Base-by-base conservation (phyloP, 2,329 filamentous ascomycete genomes). In the Torrubiella hemipterigena region DNA sequence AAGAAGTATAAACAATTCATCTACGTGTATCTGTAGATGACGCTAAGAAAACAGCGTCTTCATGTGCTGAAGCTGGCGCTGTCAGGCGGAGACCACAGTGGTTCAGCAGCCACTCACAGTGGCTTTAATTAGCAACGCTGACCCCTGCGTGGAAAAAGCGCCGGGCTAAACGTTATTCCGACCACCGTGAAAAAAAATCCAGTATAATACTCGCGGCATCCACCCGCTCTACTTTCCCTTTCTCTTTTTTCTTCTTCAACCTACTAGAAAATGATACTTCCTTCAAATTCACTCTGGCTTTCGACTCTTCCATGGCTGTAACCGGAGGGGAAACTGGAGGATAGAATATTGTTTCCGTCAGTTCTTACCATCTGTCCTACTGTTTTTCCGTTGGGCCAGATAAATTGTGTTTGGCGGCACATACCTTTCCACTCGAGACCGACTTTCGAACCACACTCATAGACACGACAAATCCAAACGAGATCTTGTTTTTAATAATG, bases 301-400 rank as follows among this genome's bases (percentile, higher is more conserved):
- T 63, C 61, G 58, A 57, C 30, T 61, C 50, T 54, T 55, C 58
- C 52, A 59, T 61, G 68, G 61, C 66, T 63, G 61, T 49, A 39
- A 42, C 54, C 63, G 67, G 75, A 79, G 73, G 76, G 76, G 76
- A 80, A 80, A 79, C 60, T 69, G 73, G 67, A 73, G 73, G 74
- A 74, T 48, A 81, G 74, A 77, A 45, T 34, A 53, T 63, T 35
- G 48, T 35, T 39, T 36, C 41, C 54, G 8, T 17, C 11, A 16
- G 52, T 55, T 56, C 63, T 67, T 67, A 65, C 63, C 61, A 54
- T 63, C 55, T 63, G 58, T 47, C 51, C 56, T 56, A 54, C 46
- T 42, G 44, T 46, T 44, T 35, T 51, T 48, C 49, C 36, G 47
- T 51, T 49, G 51, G 50, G 45, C 35, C 38, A 48, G 49, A 51